A percentile compares a stretch with the other conserved stretches of the same genome.
These are phyloP conservation scores for Botryotinia convoluta DNA, from an alignment of 2,329 filamentous ascomycete genomes.

Conservation along the genomic window DNA sequence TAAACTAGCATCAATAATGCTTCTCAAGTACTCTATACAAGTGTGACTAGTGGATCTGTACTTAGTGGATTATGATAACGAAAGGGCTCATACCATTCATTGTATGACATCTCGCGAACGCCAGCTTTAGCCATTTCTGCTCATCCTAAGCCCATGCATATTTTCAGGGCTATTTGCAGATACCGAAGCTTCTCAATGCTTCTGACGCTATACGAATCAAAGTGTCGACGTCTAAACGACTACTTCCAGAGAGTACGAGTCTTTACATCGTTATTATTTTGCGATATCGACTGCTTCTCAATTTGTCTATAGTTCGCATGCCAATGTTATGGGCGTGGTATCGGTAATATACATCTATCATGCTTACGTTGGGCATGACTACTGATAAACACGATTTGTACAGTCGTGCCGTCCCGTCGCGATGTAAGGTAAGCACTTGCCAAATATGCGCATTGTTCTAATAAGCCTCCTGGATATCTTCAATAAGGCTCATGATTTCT, in stretches of 20 bases:
- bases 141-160: neutral
- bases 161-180: neutral
- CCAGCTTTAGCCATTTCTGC: neutral
- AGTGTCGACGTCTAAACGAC: neutral
- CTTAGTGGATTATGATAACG: neutral
- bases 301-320: neutral
- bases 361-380: neutral
- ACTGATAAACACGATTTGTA: neutral
- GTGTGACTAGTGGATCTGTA: neutral
- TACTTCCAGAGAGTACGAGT: neutral
- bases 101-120: neutral
- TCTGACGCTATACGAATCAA: neutral
- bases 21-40: neutral
- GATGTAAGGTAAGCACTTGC: neutral
- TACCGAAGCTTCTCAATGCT: neutral
- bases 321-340: neutral
- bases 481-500: neutral
- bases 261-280: neutral
- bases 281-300: too few species aligned
- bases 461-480: neutral
- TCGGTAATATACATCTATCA: neutral
- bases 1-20: neutral
- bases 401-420: neutral
- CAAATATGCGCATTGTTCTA: neutral
- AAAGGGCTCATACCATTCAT: neutral